Evolutionary conservation across 2,329 filamentous ascomycete genomes (phyloP), one percentile per base, ranked within the genome.

Genomic region (Neonectria magnoliae): DNA sequence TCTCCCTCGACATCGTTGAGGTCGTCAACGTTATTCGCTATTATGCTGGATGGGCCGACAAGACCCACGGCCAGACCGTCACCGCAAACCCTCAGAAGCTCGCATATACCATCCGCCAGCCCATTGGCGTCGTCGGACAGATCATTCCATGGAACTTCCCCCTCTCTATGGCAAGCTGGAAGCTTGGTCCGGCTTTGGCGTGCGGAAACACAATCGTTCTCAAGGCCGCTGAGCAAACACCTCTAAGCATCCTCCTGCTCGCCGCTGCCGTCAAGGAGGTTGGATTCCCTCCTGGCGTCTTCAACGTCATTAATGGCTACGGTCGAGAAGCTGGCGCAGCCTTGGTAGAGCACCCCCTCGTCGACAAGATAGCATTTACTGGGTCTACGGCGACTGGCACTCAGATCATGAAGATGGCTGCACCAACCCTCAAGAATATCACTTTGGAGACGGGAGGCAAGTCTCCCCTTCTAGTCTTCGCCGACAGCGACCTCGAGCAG

Each of bases 71-170:
- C 78, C 92, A 93, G 83, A 92, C 93, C 59, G 89, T 94, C 69
- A 91, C 94, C 71, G 91, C 91, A 68, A 84, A 87, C 75, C 85
- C 87, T 58, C 89, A 91, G 68, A 92, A 89, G 78, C 93, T 95
- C 81, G 90, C 91, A 81, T 95, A 94, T 82, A 93, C 91, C 62
- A 75, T 88, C n/a, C 71, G 73, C 14, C 71, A 75, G 56, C 73
- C 73, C 7, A 83, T 91, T 65, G 91, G 91, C 75, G 90, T 93
- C 52, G 93, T 92, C 76, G 92, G 90, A 73, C 92, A 95, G 79
- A 94, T 94, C 75, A 94, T 95, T 72, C 92, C 92, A 60, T 94
- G 92, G 91, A 94, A 94, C 84, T 94, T 93, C 83, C 92, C 91
- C 5, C 82, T 94, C 31, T 85, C 91, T 73, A 93, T 93, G 91